Evolutionary conservation across 257 asterid species (phyloP), one percentile per base, ranked within the genome.

Genomic region (Ajuga chamaepitys): DNA sequence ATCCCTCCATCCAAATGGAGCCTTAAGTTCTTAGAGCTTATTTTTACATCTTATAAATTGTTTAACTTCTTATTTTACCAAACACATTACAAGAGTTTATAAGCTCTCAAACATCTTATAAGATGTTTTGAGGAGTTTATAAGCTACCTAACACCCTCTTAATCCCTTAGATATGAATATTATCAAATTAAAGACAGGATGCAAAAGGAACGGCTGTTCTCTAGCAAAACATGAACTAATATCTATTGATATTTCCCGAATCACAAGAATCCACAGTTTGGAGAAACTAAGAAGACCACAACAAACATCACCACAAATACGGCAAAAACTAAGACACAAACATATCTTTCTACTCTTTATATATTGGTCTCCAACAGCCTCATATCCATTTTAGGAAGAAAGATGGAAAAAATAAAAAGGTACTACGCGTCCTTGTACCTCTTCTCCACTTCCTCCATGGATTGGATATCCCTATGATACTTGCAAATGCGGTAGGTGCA

Each of bases 361-460:
- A 26, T 32, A 56, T 21, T 11, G 16, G 47, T 20, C 45, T 18
- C 11, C 7, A 1, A 10, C 10, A 28, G 26, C 45, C 62, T 62
- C 50, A 37, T 44, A 48, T 30, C 72, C 16, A 38, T 44, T 12
- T 9, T 16, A n/a, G 14, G 30, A 34, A 34, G 45, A 32, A 63
- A 67, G n/a, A 61, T 1, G 9, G 63, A 59, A 1, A 25, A 11
- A 50, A 32, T 10, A n/a, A n/a, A 68, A 56, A 48, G 55, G 54
- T 16, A 24, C 75, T 89, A 91, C 76, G 80, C 72, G 13, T 88
- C 93, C 70, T 91, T 91, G 89, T 76, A 80, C 88, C 96, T 86
- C 93, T 88, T 88, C 81, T 88, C 97, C 42, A 73, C 67, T 80
- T 84, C 91, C 73, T 91, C 96, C 82, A 82, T 44, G 75, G 78